Percentiles rank a stretch among this genome's conserved stretches.
These are phyloP conservation scores for Mucor racemosus DNA, from an alignment of 371 early-diverging fungal species.

Conservation along the genomic window DNA sequence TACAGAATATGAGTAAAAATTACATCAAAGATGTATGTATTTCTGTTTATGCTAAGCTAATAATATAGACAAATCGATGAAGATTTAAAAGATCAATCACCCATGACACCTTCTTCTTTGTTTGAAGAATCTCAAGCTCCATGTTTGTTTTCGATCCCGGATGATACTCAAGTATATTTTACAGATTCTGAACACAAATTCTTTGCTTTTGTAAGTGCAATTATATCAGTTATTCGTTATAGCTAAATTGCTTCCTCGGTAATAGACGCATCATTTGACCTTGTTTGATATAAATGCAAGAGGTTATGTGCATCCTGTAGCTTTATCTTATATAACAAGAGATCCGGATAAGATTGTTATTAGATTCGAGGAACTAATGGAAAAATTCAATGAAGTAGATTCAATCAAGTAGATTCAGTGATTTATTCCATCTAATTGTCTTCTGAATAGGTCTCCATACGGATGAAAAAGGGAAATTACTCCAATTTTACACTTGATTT, in stretches of 20 bases:
- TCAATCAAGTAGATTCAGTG: too few relatives aligned
- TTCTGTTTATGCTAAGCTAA: background rate
- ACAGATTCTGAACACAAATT: slow-evolving; percentile 56
- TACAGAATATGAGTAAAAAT: slow-evolving; percentile 35
- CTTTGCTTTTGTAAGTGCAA: slow-evolving; percentile 57
- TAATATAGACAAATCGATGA: slow-evolving; percentile 20
- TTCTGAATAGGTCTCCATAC: slow-evolving; percentile 39
- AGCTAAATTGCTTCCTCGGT: background rate
- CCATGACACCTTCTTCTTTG: slow-evolving; percentile 14
- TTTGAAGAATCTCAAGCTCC: slow-evolving; percentile 14
- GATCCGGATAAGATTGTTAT: slow-evolving; percentile 57
- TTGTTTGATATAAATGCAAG: slow-evolving; percentile 64
- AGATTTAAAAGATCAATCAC: slow-evolving; percentile 5
- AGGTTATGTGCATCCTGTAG: slow-evolving; percentile 65
- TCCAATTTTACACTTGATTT: slow-evolving; percentile 59
- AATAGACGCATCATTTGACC: slow-evolving; percentile 63
- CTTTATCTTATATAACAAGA: slow-evolving; percentile 59
- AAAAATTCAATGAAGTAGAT: slow-evolving; percentile 40
- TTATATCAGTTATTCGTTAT: background rate
- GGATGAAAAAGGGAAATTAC: slow-evolving; percentile 64
- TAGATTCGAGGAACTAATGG: slow-evolving; percentile 52
- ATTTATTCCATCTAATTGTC: background rate
- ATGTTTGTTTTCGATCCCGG: slow-evolving; percentile 55
- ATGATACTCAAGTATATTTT: slow-evolving; percentile 64
- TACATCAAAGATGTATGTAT: background rate